Percentiles rank a stretch among this genome's conserved stretches.
Evolutionary conservation across 345 rosid species (phyloP).

Genomic region (Lepidium sativum): DNA sequence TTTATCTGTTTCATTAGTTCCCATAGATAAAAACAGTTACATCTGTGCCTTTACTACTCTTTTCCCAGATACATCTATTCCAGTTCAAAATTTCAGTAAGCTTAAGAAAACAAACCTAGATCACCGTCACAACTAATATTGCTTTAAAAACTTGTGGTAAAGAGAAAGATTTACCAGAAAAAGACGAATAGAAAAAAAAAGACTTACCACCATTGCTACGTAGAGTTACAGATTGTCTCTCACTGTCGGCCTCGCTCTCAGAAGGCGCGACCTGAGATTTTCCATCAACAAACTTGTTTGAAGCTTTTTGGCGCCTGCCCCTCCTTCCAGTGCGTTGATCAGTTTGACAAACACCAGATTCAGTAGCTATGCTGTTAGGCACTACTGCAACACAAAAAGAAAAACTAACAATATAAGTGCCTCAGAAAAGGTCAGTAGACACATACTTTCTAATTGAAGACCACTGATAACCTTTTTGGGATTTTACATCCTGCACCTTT

Average conservation of each 20-base stretch:
- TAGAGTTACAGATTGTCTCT: slow-evolving; percentile 23
- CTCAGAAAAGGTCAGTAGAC: background rate
- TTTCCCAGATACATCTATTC: background rate
- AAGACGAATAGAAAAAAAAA: background rate
- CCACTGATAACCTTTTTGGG: slow-evolving; percentile 42
- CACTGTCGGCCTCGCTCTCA: slow-evolving; percentile 36
- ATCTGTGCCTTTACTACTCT: background rate
- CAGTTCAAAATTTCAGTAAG: background rate
- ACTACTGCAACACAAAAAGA: slow-evolving; percentile 27
- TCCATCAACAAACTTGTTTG: slow-evolving; percentile 46
- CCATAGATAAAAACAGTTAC: background rate
- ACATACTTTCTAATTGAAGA: background rate
- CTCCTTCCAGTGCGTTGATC: slow-evolving; percentile 59
- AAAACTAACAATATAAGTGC: background rate
- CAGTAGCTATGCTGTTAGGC: slow-evolving; percentile 31
- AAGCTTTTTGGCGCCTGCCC: slow-evolving; percentile 67
- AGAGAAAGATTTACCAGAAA: background rate
- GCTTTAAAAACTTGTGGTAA: background rate
- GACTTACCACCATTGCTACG: slow-evolving; percentile 32
- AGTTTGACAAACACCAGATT: slow-evolving; percentile 38
- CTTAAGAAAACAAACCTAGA: background rate
- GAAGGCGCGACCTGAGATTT: slow-evolving; percentile 32
- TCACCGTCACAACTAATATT: background rate
- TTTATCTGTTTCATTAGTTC: background rate
- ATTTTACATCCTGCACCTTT: slow-evolving; percentile 23